Percentiles rank a stretch among this genome's conserved stretches.
These are phyloP conservation scores for Pseudogymnoascus sp. DNA, from an alignment of 2,329 filamentous ascomycete genomes.

Conservation along the genomic window DNA sequence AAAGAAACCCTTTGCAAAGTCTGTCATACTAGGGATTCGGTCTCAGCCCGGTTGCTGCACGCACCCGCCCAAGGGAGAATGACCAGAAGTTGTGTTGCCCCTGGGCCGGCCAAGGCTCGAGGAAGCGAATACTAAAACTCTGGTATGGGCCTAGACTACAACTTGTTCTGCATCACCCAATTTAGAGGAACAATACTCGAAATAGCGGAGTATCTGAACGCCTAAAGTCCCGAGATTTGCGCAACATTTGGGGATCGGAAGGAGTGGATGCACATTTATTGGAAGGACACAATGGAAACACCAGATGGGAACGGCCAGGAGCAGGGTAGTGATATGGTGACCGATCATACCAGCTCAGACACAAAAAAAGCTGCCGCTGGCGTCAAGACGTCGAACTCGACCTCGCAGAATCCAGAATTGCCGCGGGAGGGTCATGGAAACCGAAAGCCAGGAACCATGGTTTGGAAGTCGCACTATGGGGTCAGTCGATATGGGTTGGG, in stretches of 20 bases:
- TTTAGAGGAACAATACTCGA: neutral
- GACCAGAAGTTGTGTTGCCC: slow-evolving; percentile 1
- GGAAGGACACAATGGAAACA: slow-evolving; percentile 6
- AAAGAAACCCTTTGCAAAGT: neutral
- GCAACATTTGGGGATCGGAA: neutral
- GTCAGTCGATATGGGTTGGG: neutral
- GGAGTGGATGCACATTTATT: neutral
- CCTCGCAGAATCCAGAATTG: neutral
- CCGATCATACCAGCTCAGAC: neutral
- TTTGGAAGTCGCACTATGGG: neutral
- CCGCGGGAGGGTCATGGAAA: neutral
- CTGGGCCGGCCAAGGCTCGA: neutral
- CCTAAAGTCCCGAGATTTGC: neutral
- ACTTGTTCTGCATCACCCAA: slow-evolving; percentile 2
- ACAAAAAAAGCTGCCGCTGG: neutral
- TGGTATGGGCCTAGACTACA: neutral
- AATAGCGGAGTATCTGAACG: slow-evolving; percentile 1
- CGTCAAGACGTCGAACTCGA: neutral
- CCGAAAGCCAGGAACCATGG: neutral
- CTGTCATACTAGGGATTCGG: neutral
- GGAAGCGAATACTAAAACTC: neutral
- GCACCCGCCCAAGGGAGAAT: slow-evolving; percentile 1
- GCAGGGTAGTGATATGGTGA: slow-evolving; percentile 1
- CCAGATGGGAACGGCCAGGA: neutral
- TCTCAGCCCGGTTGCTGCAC: slow-evolving; percentile 1